Percentiles rank a stretch among this genome's conserved stretches.
Conservation (phyloP, 2,329 filamentous ascomycete genomes). For the Hymenotorrendiella dingleyae region DNA sequence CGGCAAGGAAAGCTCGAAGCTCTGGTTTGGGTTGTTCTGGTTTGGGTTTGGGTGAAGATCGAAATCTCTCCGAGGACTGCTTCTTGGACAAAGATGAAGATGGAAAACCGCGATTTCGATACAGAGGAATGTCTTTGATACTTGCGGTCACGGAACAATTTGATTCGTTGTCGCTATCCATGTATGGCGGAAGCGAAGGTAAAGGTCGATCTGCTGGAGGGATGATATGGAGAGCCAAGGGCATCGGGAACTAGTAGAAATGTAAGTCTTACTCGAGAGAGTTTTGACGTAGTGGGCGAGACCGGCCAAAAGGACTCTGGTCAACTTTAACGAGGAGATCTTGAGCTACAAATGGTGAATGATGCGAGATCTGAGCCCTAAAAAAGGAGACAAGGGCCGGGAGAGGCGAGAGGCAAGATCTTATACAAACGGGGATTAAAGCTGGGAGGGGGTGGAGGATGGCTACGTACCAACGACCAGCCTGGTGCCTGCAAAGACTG, state of each 20-base stretch:
- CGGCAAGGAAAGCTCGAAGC: slow-evolving; percentile 2
- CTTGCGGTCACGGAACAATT: slow-evolving; percentile 19
- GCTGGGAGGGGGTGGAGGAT: background rate
- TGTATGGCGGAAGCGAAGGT: slow-evolving; percentile 12
- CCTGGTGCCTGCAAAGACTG: slow-evolving; percentile 7
- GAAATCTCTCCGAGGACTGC: background rate
- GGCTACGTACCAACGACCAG: slow-evolving; percentile 13
- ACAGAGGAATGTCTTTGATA: slow-evolving; percentile 21
- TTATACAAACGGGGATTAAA: slow-evolving; percentile 4
- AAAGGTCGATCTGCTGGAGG: slow-evolving; percentile 9
- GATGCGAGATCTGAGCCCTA: background rate
- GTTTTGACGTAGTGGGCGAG: background rate
- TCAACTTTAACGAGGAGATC: slow-evolving; percentile 1
- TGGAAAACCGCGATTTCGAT: slow-evolving; percentile 6
- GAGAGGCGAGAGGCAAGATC: background rate
- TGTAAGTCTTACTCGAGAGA: slow-evolving; percentile 3
- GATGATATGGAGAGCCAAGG: slow-evolving; percentile 9
- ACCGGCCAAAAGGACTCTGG: background rate
- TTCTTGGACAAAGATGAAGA: background rate
- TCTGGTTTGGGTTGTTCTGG: too few relatives aligned
- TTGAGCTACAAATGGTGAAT: background rate
- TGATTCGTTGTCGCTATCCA: slow-evolving; percentile 14
- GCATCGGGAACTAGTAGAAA: slow-evolving; percentile 16
- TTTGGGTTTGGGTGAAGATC: background rate
- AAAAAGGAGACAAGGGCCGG: background rate